Percentiles rank a stretch among this genome's conserved stretches.
phyloP scores from a whole-genome alignment of 495 filamentous ascomycete species.

The Hypoxylon lenormandii region DNA sequence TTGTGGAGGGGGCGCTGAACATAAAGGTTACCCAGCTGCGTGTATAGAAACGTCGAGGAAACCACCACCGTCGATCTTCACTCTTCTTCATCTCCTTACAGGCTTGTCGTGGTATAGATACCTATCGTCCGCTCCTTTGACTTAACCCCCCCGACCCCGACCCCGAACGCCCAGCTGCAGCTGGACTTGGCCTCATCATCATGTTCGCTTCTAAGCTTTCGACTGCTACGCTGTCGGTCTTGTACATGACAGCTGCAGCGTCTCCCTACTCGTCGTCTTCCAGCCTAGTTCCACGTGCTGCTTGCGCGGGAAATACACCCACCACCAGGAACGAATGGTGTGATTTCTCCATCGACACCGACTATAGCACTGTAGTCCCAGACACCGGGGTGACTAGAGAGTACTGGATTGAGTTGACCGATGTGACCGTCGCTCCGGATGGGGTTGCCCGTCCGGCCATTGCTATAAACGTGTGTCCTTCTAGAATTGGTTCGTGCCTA shows the following conservation, averaged over 20 bases:
- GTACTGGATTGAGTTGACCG: conserved; percentile 60
- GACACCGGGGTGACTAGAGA: conserved; percentile 61
- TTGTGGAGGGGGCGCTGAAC: conserved; percentile 10
- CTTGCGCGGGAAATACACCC: conserved; percentile 57
- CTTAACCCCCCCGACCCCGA: neutral
- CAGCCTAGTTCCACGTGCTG: conserved; percentile 46
- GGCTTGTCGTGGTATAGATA: conserved; percentile 4
- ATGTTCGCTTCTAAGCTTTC: conserved; percentile 38
- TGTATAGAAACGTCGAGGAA: conserved; percentile 5
- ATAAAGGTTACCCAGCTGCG: conserved; percentile 28
- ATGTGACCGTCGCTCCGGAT: conserved; percentile 63
- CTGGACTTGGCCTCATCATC: conserved; percentile 20
- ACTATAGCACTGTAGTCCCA: conserved; percentile 63
- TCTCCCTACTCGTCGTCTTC: conserved; percentile 33
- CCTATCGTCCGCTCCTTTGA: conserved; percentile 1
- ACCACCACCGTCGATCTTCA: conserved; percentile 32
- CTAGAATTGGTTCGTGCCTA: neutral
- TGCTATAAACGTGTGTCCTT: conserved; percentile 54
- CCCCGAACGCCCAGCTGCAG: neutral
- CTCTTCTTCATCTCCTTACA: conserved; percentile 15
- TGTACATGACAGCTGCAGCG: conserved; percentile 26
- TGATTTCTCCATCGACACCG: conserved; percentile 66
- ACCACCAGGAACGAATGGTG: conserved; percentile 52
- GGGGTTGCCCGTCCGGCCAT: conserved; percentile 58
- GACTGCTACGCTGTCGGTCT: conserved; percentile 19